A percentile compares a stretch with the other conserved stretches of the same genome.
Conservation (phyloP, 2,329 filamentous ascomycete genomes). For the Meredithiella fracta region DNA sequence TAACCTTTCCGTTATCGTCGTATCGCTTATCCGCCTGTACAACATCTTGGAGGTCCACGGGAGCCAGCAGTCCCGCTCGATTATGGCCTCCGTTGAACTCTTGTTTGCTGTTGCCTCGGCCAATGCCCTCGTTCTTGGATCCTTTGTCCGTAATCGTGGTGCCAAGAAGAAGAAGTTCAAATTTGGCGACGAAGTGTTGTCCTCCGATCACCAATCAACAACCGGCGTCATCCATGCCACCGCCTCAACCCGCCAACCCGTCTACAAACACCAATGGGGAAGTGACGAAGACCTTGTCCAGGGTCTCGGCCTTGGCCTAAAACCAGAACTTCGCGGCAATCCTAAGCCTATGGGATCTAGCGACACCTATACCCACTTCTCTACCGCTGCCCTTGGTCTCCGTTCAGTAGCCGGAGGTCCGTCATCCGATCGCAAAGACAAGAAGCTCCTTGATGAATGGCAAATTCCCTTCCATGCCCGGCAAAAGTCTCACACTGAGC, state of each 20-base stretch:
- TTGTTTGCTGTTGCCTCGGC: conserved; percentile 75
- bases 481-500: conserved; percentile 23
- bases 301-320: conserved; percentile 55
- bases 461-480: conserved; percentile 26
- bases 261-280: conserved; percentile 47
- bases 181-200: conserved; percentile 18
- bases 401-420: background rate
- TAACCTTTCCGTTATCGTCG: conserved; percentile 61
- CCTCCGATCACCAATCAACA: conserved; percentile 7
- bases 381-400: background rate
- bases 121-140: conserved; percentile 79
- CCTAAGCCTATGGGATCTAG: conserved; percentile 10
- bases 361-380: background rate
- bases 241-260: conserved; percentile 27
- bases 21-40: conserved; percentile 69
- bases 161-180: conserved; percentile 79
- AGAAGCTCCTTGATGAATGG: conserved; percentile 26
- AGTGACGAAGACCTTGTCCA: conserved; percentile 84
- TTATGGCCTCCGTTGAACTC: conserved; percentile 80
- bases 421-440: conserved; percentile 13
- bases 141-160: conserved; percentile 79
- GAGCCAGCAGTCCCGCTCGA: conserved; percentile 70
- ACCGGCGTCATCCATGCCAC: conserved; percentile 17
- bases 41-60: conserved; percentile 55
- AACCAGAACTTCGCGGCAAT: conserved; percentile 30